Base-by-base conservation (phyloP, 2,329 filamentous ascomycete species). In the Thielaviopsis euricoi region DNA sequence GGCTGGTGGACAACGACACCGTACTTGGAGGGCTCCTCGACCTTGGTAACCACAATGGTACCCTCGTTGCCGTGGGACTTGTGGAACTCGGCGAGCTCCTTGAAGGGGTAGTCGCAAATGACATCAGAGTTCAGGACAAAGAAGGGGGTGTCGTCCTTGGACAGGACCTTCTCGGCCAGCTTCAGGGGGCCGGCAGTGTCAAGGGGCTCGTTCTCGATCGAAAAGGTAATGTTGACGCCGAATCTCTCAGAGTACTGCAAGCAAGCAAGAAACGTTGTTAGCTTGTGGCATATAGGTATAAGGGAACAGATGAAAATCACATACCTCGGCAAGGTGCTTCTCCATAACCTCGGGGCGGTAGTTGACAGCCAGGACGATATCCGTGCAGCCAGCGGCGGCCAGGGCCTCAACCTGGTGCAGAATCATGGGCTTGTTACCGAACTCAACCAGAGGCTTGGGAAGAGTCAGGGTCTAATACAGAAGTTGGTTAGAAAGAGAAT, bases 381-480 rank as follows among this genome's bases (percentile, higher is more conserved):
- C 90, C 62, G 89, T 97, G 64, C 97, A 93, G 71, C 91, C 91
- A 60, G 89, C 91, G 61, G 84, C 86, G 65, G 93, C 91, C 65
- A 98, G 81, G 64, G 89, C 89, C 76, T 96, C 89, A 66, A 98
- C 88, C 75, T 98, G 91, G 75, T 97, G 91, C 68, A 94, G 80
- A 72, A 98, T 97, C 91, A 98, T 98, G 70, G 90, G 93, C 76
- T 93, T 91, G 81, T 98, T 98, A 69, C 83, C 89, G 69, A 98
- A 98, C 76, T 98, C 62, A 68, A 98, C 93, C 65, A 98, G 81
- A 64, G 93, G 91, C 75, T 97, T 98, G 62, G 91, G 91, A 64
- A 96, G 87, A 55, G 93, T 96, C 69, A 98, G 83, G 66, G 91
- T 98, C 89, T 95, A 70, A 57, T 53, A 62, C 62, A 64, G 57